These are phyloP conservation scores for Aspergillus phoenicis DNA, from an alignment of 2,329 filamentous ascomycete species.

Conservation along the genomic window DNA sequence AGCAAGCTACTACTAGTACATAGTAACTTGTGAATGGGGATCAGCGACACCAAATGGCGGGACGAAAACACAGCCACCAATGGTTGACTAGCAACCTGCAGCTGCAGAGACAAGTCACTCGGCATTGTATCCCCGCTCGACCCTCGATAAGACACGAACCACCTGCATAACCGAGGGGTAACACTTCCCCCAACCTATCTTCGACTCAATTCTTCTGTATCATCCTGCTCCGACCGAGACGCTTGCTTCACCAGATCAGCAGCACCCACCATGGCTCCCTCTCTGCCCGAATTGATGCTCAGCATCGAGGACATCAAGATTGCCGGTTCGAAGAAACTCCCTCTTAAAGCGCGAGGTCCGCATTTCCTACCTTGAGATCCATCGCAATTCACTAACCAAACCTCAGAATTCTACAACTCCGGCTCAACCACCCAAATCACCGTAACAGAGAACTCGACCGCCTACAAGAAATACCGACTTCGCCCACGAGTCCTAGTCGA, in stretches of 20 bases:
- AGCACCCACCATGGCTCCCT: neutral
- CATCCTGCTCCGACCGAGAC: neutral
- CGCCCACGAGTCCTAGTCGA: conserved; percentile 49
- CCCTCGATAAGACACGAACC: too few relatives aligned
- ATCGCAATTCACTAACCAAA: neutral
- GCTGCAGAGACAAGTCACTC: too few relatives aligned
- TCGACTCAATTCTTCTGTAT: neutral
- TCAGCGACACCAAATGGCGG: too few relatives aligned
- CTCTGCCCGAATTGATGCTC: conserved; percentile 7
- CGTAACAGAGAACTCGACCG: conserved; percentile 55
- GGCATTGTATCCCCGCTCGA: too few relatives aligned
- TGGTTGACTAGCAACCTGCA: too few relatives aligned
- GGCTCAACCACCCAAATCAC: conserved; percentile 46
- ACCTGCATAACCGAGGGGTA: too few relatives aligned
- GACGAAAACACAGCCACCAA: too few relatives aligned
- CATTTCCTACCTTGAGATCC: neutral
- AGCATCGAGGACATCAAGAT: conserved; percentile 16
- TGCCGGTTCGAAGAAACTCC: conserved; percentile 9
- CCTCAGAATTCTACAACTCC: conserved; percentile 58
- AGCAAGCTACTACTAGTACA: too few relatives aligned
- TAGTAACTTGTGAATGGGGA: too few relatives aligned
- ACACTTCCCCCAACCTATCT: neutral
- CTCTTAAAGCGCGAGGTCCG: conserved; percentile 5
- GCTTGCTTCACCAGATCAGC: too few relatives aligned
- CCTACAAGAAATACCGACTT: conserved; percentile 54